Evolutionary conservation across 2,329 filamentous ascomycete species (phyloP), one percentile per base, ranked within the genome.

Genomic region (Raffaelea deltoideospora): DNA sequence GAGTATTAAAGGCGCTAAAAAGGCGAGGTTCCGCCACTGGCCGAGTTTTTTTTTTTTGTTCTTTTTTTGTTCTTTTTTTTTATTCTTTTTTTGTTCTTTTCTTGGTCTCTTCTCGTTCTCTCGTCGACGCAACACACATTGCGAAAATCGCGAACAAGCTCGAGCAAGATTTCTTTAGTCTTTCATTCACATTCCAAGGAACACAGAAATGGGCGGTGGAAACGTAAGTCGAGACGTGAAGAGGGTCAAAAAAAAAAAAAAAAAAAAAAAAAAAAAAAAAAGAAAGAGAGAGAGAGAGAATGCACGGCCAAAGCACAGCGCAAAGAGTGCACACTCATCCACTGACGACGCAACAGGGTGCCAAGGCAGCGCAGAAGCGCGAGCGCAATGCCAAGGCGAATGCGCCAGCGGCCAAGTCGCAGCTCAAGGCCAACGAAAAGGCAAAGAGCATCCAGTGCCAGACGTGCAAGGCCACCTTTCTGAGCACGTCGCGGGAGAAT

Each of bases 371-470:
- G 54, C 72, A 77, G 60, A 81, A 81, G 72, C 77, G 79, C 46
- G 79, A 80, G 57, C 76, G 78, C 59, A 76, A 76, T 55, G 63
- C 64, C 45, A 79, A 80, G 59, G 69, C 79, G 44, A 55, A 54
- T 45, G 41, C 24, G 26, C 59, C 56, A 36, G 58, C 55, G 37
- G 67, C 70, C 44, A 78, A 75, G 60, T 81, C 77, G 45, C 77
- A 82, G 59, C 65, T 77, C 52, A 81, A 81, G 61, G 58, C 63
- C 47, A 86, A 86, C 62, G 65, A 70, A 48, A 65, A 76, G 47
- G 80, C 81, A 41, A 80, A 76, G 64, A 76, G 71, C 52, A 82
- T 86, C 57, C 77, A 83, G 58, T 87, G 81, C 68, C 61, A 71
- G 47, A 65, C 75, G 50, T 87, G 81, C 78, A 80, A 76, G 60